A percentile compares a stretch with the other conserved stretches of the same genome.
Conservation (phyloP, 345 rosid genomes). For the Brassica incana region DNA sequence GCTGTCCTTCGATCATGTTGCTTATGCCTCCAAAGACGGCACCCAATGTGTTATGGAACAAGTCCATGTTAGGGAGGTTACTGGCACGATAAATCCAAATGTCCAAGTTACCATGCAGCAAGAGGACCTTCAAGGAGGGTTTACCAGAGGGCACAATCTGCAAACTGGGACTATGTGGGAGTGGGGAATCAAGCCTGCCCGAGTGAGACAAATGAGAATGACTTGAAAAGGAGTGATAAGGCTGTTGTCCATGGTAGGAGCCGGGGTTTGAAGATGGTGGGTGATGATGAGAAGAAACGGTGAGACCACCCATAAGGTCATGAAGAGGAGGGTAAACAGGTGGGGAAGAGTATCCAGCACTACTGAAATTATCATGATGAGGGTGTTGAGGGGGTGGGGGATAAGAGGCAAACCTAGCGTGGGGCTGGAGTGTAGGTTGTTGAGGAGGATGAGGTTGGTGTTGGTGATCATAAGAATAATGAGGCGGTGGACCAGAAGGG, state of each 20-base stretch:
- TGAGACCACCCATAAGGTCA: conserved; percentile 50
- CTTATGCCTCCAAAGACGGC: conserved; percentile 61
- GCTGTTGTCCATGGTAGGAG: conserved; percentile 45
- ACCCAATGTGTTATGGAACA: conserved; percentile 87
- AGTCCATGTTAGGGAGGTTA: conserved; percentile 97
- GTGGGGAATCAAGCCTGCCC: conserved; percentile 49
- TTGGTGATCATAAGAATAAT: conserved; percentile 17
- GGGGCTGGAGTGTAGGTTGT: conserved; percentile 47
- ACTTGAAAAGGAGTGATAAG: conserved; percentile 54
- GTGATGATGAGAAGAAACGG: conserved; percentile 30
- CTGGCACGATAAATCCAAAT: conserved; percentile 71
- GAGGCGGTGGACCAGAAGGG: conserved; percentile 40
- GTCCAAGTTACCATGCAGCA: conserved; percentile 89
- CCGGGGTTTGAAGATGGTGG: conserved; percentile 45
- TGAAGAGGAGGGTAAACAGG: conserved; percentile 74
- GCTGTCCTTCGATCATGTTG: conserved; percentile 58
- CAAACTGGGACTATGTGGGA: conserved; percentile 41
- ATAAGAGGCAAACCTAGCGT: conserved; percentile 44
- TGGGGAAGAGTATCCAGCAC: conserved; percentile 32
- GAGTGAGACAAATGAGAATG: conserved; percentile 45
- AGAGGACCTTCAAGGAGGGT: conserved; percentile 75
- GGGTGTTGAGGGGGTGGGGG: conserved; percentile 23
- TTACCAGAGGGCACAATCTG: conserved; percentile 63
- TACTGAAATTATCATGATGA: not conserved
- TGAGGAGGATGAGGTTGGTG: conserved; percentile 32